Base-by-base conservation (phyloP, 495 filamentous ascomycete species). In the Penicillium arizonense region DNA sequence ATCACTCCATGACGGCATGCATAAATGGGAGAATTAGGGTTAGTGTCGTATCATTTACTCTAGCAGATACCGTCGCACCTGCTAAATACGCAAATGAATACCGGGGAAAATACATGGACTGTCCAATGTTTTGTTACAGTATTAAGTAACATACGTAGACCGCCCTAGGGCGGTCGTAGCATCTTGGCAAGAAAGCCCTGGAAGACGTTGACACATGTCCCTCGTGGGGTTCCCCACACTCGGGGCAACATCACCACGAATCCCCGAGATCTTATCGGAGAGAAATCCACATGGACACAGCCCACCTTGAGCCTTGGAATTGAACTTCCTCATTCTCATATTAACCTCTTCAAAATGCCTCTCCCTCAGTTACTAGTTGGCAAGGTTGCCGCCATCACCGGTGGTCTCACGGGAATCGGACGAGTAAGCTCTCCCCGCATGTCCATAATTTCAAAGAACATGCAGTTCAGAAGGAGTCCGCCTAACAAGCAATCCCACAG, bases 321-420 rank as follows among this genome's bases (percentile, higher is more conserved):
- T 12, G 10, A 20, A 48, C 5, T 30, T 30, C 28, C 10, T 28
- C n/a, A 11, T 11, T 28, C n/a, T n/a, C 5, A 33, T 8, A 35
- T 26, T 34, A 24, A 5, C 10, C 16, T 18, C 37, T 30, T 34
- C 43, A 53, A 37, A 55, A 74, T 74, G 72, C 47, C 63, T 62
- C 53, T 63, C 13, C 68, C 68, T 5, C 76, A 80, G 62, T 75
- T 89, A 56, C 78, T 92, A 36, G 68, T 72, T 49, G 79, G 78
- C 68, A 90, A 89, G 62, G 83, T 84, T 3, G 85, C 86, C 64
- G 86, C 87, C 64, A 85, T 91, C 55, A 90, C 88, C 4, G 88
- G 88, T 55, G 86, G 85, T 37, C 81, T 86, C 1, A 89, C 87
- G 1, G 88, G 88, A 48, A 91, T 91, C 57, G 88, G 88, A 40